phyloP scores from a whole-genome alignment of 345 rosid species.

The Pugionium dolabratum region DNA sequence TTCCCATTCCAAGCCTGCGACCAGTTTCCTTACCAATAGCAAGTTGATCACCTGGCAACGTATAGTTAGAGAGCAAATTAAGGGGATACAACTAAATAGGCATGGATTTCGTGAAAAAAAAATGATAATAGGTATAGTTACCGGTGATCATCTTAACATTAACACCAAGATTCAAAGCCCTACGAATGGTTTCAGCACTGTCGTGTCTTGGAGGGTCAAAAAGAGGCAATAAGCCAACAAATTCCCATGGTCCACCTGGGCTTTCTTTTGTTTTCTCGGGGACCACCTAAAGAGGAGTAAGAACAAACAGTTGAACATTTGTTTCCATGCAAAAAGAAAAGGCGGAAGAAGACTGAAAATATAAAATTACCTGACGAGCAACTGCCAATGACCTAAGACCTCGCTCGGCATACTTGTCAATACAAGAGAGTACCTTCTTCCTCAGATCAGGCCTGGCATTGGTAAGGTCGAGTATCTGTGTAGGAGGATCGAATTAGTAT shows the following conservation, averaged over 20 bases:
- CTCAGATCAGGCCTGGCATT: slow-evolving; percentile 55
- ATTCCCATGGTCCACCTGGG: slow-evolving; percentile 80
- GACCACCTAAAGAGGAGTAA: slow-evolving; percentile 45
- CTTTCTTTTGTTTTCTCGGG: slow-evolving; percentile 75
- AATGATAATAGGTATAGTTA: slow-evolving; percentile 24
- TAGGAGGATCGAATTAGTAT: slow-evolving; percentile 18
- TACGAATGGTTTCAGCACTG: slow-evolving; percentile 61
- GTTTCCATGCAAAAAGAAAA: neutral
- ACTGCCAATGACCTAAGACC: slow-evolving; percentile 88
- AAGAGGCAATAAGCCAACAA: slow-evolving; percentile 59
- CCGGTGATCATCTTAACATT: slow-evolving; percentile 98
- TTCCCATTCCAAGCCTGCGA: slow-evolving; percentile 96
- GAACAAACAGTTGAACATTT: slow-evolving; percentile 11
- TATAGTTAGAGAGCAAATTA: slow-evolving; percentile 17
- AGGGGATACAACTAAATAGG: slow-evolving; percentile 10
- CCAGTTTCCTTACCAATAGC: slow-evolving; percentile 96
- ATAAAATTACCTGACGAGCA: slow-evolving; percentile 68
- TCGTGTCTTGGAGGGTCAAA: slow-evolving; percentile 67
- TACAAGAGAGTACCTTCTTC: slow-evolving; percentile 61
- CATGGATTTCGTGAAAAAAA: slow-evolving; percentile 3
- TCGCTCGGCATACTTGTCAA: slow-evolving; percentile 82
- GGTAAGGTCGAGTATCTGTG: slow-evolving; percentile 50
- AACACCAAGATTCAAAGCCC: slow-evolving; percentile 80
- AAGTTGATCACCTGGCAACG: slow-evolving; percentile 74
- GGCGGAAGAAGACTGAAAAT: slow-evolving; percentile 1